Base-by-base conservation (phyloP, 2,329 filamentous ascomycete species). In the Clonostachys rhizophaga region DNA sequence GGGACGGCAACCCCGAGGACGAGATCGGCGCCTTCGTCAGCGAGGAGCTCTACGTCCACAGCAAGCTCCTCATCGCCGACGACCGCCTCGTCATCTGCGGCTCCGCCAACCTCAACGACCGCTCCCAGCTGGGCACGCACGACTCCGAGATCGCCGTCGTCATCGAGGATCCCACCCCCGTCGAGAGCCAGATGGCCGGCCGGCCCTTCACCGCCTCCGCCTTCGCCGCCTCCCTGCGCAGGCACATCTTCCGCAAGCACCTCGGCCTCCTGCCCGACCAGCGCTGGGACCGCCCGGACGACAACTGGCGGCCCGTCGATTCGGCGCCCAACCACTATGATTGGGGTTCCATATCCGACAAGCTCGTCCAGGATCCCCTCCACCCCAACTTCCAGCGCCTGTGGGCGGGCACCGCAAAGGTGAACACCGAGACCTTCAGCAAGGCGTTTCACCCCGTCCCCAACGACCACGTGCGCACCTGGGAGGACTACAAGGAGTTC, bases 111-210 rank as follows among this genome's bases (percentile, higher is more conserved):
- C 65, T 80, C 48, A 80, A 83, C 59, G 75, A 80, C 57, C 72
- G 77, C 49, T 91, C 86, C 4, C 88, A 96, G 69, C 79, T 95
- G 5, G 90, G 89, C 35, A 78, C 81, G 49, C 90, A 94, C 66
- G 91, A 95, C 68, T 89, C 84, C 1, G 91, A 96, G 63, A 89
- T 96, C 47, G 89, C 90, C n/a, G 87, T 95, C 53, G 78, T 95
- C 48, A 88, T 96, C 58, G 86, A 94, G 62, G 90, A 95, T 61
- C 79, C 82, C 3, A 80, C 84, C 2, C 71, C 83, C 2, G 71
- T 95, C 14, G 79, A 87, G 13, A 85, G 83, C 16, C 69, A 66
- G 50, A 95, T 96, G 88, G 78, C 85, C 52, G 88, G 89, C 4
- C 71, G 75, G 18, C 81, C 81, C 0, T 95, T 78, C 70, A 77